Conservation (phyloP, 164 flowering plant species). For the Malania oleifera region DNA sequence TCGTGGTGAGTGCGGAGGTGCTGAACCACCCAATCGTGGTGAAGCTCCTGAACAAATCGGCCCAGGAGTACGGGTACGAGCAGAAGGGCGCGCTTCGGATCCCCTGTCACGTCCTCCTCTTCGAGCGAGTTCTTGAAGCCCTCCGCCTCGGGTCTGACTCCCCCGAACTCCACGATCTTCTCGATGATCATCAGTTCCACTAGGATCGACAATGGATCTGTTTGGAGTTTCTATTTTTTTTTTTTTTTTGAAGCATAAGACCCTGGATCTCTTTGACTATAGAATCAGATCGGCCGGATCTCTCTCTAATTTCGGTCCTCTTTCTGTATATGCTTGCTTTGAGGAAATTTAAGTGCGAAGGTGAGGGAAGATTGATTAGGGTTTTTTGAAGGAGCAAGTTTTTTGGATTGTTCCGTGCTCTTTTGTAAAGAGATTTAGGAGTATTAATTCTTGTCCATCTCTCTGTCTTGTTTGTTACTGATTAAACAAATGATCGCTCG, state of each 20-base stretch:
- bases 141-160: conserved; percentile 27
- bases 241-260: background rate
- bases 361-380: too few relatives aligned
- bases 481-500: too few relatives aligned
- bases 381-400: too few relatives aligned
- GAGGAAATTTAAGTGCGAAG: background rate
- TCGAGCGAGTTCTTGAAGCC: conserved; percentile 64
- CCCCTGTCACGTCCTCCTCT: conserved; percentile 71
- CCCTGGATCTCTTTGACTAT: conserved; percentile 2
- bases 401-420: too few relatives aligned
- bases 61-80: conserved; percentile 94
- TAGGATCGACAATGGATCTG: background rate
- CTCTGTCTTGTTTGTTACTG: too few relatives aligned
- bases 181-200: background rate
- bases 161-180: conserved; percentile 26
- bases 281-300: too few relatives aligned
- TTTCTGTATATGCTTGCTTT: conserved; percentile 13
- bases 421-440: too few relatives aligned
- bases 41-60: conserved; percentile 63
- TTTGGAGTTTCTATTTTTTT: background rate
- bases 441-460: too few relatives aligned
- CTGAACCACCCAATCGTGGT: conserved; percentile 75
- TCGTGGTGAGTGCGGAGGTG: conserved; percentile 72
- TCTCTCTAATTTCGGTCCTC: too few relatives aligned
- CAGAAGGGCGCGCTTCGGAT: conserved; percentile 81